These are phyloP conservation scores for Colletotrichum tabaci DNA, from an alignment of 2,329 filamentous ascomycete genomes.

Conservation along the genomic window DNA sequence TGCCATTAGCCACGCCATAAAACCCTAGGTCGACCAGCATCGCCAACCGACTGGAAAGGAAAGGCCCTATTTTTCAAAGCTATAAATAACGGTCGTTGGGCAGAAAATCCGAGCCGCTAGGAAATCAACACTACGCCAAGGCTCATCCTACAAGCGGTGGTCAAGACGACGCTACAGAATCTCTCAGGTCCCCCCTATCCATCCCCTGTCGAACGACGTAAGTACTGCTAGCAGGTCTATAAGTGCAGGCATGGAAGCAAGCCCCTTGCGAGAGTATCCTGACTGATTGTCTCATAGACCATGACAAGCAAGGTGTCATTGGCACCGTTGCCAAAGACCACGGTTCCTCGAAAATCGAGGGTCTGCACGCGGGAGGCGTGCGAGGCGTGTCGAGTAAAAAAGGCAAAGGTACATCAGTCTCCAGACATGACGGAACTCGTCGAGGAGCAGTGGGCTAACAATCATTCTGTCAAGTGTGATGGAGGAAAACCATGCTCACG, in stretches of 20 bases:
- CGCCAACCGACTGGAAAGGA: no score
- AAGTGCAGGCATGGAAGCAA: no score
- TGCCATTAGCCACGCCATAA: background rate
- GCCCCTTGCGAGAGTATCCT: no score
- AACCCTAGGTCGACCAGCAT: background rate
- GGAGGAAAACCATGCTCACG: constrained; percentile 27
- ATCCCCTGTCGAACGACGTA: no score
- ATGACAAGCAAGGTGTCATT: background rate
- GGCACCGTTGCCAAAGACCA: background rate
- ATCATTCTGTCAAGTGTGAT: constrained; percentile 16
- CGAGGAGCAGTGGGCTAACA: background rate
- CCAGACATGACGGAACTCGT: accelerated
- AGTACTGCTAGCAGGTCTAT: background rate
- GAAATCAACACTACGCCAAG: no score
- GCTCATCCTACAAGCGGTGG: no score
- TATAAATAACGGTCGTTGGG: no score
- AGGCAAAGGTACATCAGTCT: constrained; percentile 3
- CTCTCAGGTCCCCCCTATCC: background rate
- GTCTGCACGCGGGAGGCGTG: constrained; percentile 17
- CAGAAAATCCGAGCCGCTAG: no score
- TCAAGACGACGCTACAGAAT: background rate
- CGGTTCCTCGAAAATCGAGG: background rate
- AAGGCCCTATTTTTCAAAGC: background rate
- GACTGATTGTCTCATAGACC: background rate
- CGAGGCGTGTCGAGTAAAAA: constrained; percentile 13